Evolutionary conservation across 1,139 yeast species (phyloP).

Genomic region (Geotrichum macrosporum): DNA sequence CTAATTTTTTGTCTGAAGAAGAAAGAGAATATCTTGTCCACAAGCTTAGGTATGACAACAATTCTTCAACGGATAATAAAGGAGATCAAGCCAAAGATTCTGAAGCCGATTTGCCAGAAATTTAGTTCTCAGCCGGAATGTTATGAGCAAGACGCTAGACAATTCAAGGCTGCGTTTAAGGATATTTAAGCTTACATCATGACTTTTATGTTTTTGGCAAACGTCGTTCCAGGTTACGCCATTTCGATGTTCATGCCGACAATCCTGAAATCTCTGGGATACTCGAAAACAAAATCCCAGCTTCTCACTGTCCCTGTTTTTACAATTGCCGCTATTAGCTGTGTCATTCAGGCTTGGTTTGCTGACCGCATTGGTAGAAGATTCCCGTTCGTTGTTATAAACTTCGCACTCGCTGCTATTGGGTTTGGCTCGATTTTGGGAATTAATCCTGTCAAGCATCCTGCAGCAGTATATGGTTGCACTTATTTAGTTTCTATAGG

Average conservation of each 20-base stretch:
- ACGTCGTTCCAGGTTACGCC: slow-evolving; percentile 31
- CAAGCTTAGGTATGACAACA: not conserved
- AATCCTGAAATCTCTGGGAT: slow-evolving; percentile 36
- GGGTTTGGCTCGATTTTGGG: no score
- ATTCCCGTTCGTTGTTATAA: slow-evolving; percentile 37
- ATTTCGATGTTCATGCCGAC: slow-evolving; percentile 37
- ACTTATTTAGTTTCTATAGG: slow-evolving; percentile 18
- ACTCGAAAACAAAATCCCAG: slow-evolving; percentile 31
- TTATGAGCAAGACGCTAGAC: no score
- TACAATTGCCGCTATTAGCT: slow-evolving; percentile 35
- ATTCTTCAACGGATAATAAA: slow-evolving; percentile 3
- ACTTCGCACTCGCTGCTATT: slow-evolving; percentile 32
- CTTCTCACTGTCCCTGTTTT: slow-evolving; percentile 39
- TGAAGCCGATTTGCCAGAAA: no score
- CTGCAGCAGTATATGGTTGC: slow-evolving; percentile 13
- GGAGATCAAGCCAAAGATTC: no score
- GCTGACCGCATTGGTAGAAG: slow-evolving; percentile 37
- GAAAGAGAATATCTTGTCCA: slow-evolving; percentile 41
- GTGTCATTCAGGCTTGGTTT: slow-evolving; percentile 36
- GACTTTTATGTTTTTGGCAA: no score
- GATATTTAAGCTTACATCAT: no score
- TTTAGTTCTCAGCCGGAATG: no score
- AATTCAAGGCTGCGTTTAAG: no score
- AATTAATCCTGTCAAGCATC: no score
- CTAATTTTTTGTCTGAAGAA: slow-evolving; percentile 46